Conservation (phyloP, 1,139 yeast species). For the Yarrowia galli region DNA sequence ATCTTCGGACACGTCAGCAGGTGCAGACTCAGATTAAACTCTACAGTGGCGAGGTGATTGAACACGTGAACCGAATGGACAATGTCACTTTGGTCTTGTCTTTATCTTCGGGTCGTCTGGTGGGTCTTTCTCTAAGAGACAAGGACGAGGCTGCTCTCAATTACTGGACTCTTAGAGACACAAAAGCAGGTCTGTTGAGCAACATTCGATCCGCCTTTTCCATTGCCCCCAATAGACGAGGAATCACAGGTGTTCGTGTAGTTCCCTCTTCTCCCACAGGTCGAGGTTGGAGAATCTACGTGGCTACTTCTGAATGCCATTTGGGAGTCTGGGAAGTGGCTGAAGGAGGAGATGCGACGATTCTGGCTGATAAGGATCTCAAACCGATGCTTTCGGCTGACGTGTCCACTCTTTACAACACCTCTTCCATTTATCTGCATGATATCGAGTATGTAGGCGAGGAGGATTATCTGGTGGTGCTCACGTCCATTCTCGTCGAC, state of each 20-base stretch:
- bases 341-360: conserved; percentile 1
- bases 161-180: conserved; percentile 46
- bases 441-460: conserved; percentile 55
- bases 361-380: conserved; percentile 14
- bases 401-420: conserved; percentile 54
- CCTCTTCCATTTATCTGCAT: conserved; percentile 54
- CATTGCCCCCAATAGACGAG: conserved; percentile 7
- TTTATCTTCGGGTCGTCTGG: conserved; percentile 73
- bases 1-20: conserved; percentile 55
- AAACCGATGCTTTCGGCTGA: conserved; percentile 50
- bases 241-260: conserved; percentile 1
- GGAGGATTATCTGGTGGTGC: conserved; percentile 58
- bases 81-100: conserved; percentile 59
- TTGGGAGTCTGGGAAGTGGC: conserved; percentile 26
- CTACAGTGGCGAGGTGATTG: conserved; percentile 54
- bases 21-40: conserved; percentile 52
- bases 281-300: conserved; percentile 5
- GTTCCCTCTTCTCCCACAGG: not conserved
- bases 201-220: conserved; percentile 27
- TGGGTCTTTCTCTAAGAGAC: conserved; percentile 71
- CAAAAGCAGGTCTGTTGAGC: conserved; percentile 26
- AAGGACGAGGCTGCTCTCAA: conserved; percentile 65
- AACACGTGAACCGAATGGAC: conserved; percentile 78
- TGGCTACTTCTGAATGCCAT: conserved; percentile 18
- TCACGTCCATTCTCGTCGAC: conserved; percentile 55